phyloP scores from a whole-genome alignment of 2,329 filamentous ascomycete genomes.

The Colletotrichum eleusines region DNA sequence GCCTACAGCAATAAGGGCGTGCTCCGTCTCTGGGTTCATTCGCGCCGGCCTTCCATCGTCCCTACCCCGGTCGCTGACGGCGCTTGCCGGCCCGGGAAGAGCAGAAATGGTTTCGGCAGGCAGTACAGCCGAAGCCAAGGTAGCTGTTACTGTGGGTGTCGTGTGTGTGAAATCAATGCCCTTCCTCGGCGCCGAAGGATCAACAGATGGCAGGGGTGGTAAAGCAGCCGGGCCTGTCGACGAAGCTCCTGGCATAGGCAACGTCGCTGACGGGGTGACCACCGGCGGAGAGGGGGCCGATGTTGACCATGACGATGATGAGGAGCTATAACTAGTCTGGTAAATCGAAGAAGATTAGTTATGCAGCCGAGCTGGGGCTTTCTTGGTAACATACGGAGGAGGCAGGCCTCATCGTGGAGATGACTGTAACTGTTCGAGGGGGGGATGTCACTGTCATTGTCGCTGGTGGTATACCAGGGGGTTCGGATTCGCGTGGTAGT shows the following conservation, averaged over 20 bases:
- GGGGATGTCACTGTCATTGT: constrained; percentile 35
- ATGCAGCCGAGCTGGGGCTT: neutral
- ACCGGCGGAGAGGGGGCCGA: neutral
- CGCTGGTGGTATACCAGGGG: constrained; percentile 20
- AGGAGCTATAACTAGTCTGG: constrained; percentile 13
- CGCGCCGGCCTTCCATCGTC: constrained; percentile 33
- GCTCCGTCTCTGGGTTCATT: constrained; percentile 48
- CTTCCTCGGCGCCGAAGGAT: constrained; percentile 37
- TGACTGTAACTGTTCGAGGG: constrained; percentile 26
- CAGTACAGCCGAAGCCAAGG: constrained; percentile 29
- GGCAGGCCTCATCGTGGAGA: constrained; percentile 32
- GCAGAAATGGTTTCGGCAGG: constrained; percentile 34
- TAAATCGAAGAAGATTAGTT: constrained; percentile 9
- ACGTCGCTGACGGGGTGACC: neutral
- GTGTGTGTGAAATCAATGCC: constrained; percentile 25
- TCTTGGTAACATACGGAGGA: constrained; percentile 11
- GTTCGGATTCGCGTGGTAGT: constrained; percentile 14
- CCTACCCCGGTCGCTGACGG: constrained; percentile 6
- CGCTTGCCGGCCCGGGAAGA: constrained; percentile 31
- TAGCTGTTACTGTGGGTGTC: constrained; percentile 35
- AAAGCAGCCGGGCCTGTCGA: constrained; percentile 10
- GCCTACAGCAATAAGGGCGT: constrained; percentile 51
- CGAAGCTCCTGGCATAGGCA: neutral
- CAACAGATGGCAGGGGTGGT: constrained; percentile 29
- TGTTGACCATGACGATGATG: constrained; percentile 10